These are phyloP conservation scores for Peronospora destructor DNA, from an alignment of 352 stramenopile genomes.

Conservation along the genomic window DNA sequence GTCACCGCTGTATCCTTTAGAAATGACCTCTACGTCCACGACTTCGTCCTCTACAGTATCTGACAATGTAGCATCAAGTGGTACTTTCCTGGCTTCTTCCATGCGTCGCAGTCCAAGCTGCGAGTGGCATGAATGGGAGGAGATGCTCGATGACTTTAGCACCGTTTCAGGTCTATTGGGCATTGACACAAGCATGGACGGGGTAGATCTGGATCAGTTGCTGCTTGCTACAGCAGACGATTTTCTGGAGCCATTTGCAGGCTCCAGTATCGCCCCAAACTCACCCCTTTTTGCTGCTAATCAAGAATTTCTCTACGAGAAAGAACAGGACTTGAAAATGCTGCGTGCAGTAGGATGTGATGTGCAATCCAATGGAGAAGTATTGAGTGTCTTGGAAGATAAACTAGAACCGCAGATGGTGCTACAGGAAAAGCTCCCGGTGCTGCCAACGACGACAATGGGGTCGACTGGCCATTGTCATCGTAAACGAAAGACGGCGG, in stretches of 20 bases:
- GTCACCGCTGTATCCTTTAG: constrained; percentile 17
- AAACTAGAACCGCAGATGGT: constrained; percentile 24
- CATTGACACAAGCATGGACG: constrained; percentile 30
- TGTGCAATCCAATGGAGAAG: constrained; percentile 35
- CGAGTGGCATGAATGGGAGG: constrained; percentile 40
- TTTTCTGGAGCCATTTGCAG: constrained; percentile 47
- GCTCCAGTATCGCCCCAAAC: constrained; percentile 20
- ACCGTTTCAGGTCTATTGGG: constrained; percentile 8
- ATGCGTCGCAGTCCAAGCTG: constrained; percentile 30
- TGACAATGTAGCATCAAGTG: neutral
- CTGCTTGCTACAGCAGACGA: constrained; percentile 50
- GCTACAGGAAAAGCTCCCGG: constrained; percentile 2
- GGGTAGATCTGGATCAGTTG: constrained; percentile 55
- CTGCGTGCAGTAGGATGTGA: constrained; percentile 21
- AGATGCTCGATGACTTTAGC: constrained; percentile 28
- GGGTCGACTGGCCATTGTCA: constrained; percentile 18
- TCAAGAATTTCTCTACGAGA: constrained; percentile 21
- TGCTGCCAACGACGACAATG: constrained; percentile 2
- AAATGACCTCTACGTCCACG: constrained; percentile 4
- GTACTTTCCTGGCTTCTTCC: constrained; percentile 7
- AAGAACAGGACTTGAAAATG: constrained; percentile 26
- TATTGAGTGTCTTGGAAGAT: constrained; percentile 33
- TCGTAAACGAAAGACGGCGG: constrained; percentile 57
- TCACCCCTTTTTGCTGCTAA: constrained; percentile 26
- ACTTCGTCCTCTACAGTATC: constrained; percentile 3